Evolutionary conservation across 2,329 filamentous ascomycete species (phyloP).

Genomic region (Coniochaeta hoffmannii): DNA sequence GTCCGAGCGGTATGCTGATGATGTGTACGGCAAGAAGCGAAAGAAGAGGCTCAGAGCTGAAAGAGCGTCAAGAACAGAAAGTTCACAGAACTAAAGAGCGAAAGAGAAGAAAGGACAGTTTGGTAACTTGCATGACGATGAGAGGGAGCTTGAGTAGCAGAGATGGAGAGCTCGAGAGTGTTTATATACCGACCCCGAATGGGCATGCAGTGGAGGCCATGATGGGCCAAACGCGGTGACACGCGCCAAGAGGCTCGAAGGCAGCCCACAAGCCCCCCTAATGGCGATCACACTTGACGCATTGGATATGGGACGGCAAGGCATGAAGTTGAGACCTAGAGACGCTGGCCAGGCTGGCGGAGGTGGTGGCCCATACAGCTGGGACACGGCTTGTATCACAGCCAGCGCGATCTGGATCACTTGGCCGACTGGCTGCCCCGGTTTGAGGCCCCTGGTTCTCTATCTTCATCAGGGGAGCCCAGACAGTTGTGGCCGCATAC

Average conservation of each 20-base stretch:
- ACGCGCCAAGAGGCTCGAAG: slow-evolving; percentile 2
- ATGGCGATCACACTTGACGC: slow-evolving; percentile 4
- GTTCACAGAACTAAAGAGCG: slow-evolving; percentile 5
- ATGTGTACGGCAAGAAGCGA: slow-evolving; percentile 2
- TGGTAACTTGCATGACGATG: not conserved
- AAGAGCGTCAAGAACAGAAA: slow-evolving; percentile 4
- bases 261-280: slow-evolving; percentile 2
- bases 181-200: not conserved
- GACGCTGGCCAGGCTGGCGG: not conserved
- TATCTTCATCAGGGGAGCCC: not conserved
- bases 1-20: slow-evolving; percentile 1
- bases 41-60: not conserved
- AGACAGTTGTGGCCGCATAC: not conserved
- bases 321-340: not conserved
- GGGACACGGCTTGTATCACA: slow-evolving; percentile 2
- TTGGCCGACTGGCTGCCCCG: not conserved
- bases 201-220: not conserved
- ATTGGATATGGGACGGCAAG: not conserved
- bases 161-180: not conserved
- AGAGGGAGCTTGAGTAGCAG: not conserved
- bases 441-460: not conserved
- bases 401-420: not conserved
- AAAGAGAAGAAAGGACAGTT: not conserved
- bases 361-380: not conserved
- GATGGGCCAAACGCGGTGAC: not conserved